These are phyloP conservation scores for Aspergillus asperescens DNA, from an alignment of 495 filamentous ascomycete genomes.

Conservation along the genomic window DNA sequence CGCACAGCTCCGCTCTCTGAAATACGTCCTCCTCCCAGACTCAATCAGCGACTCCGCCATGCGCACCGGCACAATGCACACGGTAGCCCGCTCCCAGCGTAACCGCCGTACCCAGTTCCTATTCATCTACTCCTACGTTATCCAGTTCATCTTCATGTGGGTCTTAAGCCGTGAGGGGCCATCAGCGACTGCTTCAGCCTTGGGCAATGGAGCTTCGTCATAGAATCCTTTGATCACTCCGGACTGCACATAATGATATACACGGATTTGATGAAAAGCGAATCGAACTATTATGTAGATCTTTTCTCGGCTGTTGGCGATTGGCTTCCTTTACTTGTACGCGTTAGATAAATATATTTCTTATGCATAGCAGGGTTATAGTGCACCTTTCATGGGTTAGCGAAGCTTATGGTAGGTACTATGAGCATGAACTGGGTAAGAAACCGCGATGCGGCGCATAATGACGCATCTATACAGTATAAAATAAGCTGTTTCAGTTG, in stretches of 20 bases:
- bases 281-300: constrained; percentile 6
- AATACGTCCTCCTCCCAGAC: constrained; percentile 93
- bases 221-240: constrained; percentile 9
- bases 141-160: constrained; percentile 96
- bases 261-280: constrained; percentile 21
- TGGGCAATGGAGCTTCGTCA: constrained; percentile 27
- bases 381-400: too few species aligned
- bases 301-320: constrained; percentile 1
- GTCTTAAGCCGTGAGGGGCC: constrained; percentile 62
- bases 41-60: constrained; percentile 56
- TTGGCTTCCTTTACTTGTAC: constrained; percentile 10
- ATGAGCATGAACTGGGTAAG: too few species aligned
- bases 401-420: too few species aligned
- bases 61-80: constrained; percentile 65
- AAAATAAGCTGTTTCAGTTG: too few species aligned
- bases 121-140: constrained; percentile 89
- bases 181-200: constrained; percentile 10
- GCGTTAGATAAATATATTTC: constrained; percentile 16
- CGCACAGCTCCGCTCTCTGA: constrained; percentile 81
- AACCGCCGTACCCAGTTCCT: constrained; percentile 91
- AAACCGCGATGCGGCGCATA: too few species aligned
- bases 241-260: constrained; percentile 26
- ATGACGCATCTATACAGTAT: too few species aligned
- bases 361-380: too few species aligned
- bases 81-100: constrained; percentile 74